phyloP scores from a whole-genome alignment of 176 grass and related monocot genomes.

The Ensete glaucum region DNA sequence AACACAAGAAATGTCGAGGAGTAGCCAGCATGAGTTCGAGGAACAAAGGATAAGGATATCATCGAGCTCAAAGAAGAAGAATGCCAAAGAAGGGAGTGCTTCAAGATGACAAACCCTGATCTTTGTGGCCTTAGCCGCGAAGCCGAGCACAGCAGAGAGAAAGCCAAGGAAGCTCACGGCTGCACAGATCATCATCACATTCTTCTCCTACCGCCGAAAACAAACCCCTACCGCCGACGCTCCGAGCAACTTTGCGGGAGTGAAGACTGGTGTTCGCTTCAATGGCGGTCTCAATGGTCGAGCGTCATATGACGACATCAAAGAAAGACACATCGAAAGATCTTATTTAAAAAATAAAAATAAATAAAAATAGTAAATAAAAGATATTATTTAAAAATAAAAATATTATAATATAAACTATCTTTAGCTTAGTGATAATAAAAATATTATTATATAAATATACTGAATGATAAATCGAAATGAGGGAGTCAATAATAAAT shows the following conservation, averaged over 20 bases:
- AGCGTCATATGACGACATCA: too few relatives aligned
- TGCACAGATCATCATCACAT: constrained; percentile 46
- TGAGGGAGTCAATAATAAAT: too few relatives aligned
- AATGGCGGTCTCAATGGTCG: too few relatives aligned
- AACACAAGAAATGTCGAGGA: not conserved
- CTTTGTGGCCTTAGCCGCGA: constrained; percentile 83
- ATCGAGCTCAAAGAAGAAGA: not conserved
- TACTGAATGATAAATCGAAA: too few relatives aligned
- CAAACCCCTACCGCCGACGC: not conserved
- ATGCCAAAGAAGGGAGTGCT: not conserved
- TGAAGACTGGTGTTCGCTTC: too few relatives aligned
- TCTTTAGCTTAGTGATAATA: too few relatives aligned
- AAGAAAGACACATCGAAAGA: too few relatives aligned
- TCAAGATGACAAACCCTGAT: constrained; percentile 48
- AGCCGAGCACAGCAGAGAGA: constrained; percentile 76
- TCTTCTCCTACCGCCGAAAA: constrained; percentile 67
- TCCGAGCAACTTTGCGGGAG: not conserved
- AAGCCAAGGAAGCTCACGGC: constrained; percentile 72
- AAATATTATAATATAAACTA: too few relatives aligned
- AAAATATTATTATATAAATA: too few relatives aligned
- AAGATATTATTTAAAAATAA: too few relatives aligned
- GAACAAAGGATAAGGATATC: not conserved
- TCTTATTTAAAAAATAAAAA: too few relatives aligned
- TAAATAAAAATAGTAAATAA: too few relatives aligned
- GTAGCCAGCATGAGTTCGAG: not conserved